Conservation (phyloP, 768 basidiomycete species). For the Tylopilus balloui region DNA sequence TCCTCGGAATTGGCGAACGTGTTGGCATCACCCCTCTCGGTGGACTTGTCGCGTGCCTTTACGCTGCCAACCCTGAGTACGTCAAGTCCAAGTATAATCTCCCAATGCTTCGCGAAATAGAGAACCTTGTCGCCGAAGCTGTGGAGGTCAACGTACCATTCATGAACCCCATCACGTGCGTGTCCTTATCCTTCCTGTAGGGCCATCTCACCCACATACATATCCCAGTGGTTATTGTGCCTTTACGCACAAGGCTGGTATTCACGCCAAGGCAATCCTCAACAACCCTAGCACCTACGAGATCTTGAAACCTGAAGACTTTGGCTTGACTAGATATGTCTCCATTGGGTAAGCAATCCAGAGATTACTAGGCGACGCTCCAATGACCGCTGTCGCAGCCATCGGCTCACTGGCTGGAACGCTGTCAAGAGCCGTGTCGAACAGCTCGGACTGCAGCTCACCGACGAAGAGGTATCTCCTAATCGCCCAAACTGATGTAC, state of each 20-base stretch:
- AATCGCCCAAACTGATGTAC: not conserved
- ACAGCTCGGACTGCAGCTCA: slow-evolving; percentile 86
- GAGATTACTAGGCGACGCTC: not conserved
- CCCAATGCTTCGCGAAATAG: slow-evolving; percentile 94
- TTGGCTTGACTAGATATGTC: slow-evolving; percentile 95
- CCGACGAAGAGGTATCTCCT: slow-evolving; percentile 71
- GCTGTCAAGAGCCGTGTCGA: slow-evolving; percentile 99
- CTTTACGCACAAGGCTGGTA: slow-evolving; percentile 99
- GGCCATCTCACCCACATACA: not conserved
- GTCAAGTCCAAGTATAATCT: slow-evolving; percentile 99
- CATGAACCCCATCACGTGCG: slow-evolving; percentile 90
- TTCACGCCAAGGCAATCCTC: slow-evolving; percentile 99
- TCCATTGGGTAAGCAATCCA: slow-evolving; percentile 71
- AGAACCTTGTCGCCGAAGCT: slow-evolving; percentile 97
- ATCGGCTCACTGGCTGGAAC: slow-evolving; percentile 97
- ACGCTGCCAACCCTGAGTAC: slow-evolving; percentile 96
- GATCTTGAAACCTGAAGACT: slow-evolving; percentile 98
- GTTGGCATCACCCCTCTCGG: slow-evolving; percentile 99
- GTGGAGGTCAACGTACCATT: slow-evolving; percentile 98
- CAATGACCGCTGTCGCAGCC: slow-evolving; percentile 40
- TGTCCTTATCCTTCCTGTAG: not conserved
- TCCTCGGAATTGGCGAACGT: slow-evolving; percentile 97
- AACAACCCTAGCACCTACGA: slow-evolving; percentile 99
- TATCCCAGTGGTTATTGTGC: slow-evolving; percentile 88
- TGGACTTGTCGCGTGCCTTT: slow-evolving; percentile 93